Evolutionary conservation across 1,284 basidiomycete species (phyloP).

Genomic region (Pseudozyma sp.): DNA sequence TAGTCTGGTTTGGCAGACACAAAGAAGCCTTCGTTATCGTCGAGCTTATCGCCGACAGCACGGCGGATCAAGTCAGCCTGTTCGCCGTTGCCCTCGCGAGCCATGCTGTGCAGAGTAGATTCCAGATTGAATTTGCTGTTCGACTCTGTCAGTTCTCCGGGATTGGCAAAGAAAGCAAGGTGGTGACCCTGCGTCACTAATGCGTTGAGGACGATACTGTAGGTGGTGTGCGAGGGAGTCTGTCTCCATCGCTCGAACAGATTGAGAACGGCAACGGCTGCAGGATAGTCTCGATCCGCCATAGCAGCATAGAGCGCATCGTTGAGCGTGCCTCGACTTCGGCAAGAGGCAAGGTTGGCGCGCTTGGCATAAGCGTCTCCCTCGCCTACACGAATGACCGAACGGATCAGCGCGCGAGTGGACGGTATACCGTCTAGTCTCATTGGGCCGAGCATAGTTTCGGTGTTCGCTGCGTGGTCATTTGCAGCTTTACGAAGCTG

Average conservation of each 20-base stretch:
- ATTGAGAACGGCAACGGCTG: slow-evolving; percentile 30
- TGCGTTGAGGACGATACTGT: slow-evolving; percentile 21
- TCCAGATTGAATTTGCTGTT: slow-evolving; percentile 20
- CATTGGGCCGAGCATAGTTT: not conserved
- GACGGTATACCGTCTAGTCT: slow-evolving; percentile 11
- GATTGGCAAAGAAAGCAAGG: slow-evolving; percentile 2
- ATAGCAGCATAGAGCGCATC: slow-evolving; percentile 29
- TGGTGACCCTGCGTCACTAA: slow-evolving; percentile 27
- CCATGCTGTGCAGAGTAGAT: slow-evolving; percentile 19
- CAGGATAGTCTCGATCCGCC: slow-evolving; percentile 37
- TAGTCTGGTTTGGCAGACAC: slow-evolving; percentile 8
- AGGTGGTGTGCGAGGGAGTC: slow-evolving; percentile 22
- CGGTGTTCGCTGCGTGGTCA: not conserved
- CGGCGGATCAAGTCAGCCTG: slow-evolving; percentile 10
- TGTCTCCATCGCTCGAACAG: slow-evolving; percentile 40
- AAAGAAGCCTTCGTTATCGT: not conserved
- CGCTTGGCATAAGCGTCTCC: slow-evolving; percentile 3
- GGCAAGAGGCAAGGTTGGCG: slow-evolving; percentile 5
- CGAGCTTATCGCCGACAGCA: not conserved
- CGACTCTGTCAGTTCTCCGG: slow-evolving; percentile 6
- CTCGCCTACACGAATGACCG: slow-evolving; percentile 27
- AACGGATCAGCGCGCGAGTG: slow-evolving; percentile 19
- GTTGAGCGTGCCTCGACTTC: slow-evolving; percentile 37
- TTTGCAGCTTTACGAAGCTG: slow-evolving; percentile 13
- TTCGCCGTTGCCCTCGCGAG: slow-evolving; percentile 11